Conservation (phyloP, 495 filamentous ascomycete genomes). For the Bombardia bombarda region DNA sequence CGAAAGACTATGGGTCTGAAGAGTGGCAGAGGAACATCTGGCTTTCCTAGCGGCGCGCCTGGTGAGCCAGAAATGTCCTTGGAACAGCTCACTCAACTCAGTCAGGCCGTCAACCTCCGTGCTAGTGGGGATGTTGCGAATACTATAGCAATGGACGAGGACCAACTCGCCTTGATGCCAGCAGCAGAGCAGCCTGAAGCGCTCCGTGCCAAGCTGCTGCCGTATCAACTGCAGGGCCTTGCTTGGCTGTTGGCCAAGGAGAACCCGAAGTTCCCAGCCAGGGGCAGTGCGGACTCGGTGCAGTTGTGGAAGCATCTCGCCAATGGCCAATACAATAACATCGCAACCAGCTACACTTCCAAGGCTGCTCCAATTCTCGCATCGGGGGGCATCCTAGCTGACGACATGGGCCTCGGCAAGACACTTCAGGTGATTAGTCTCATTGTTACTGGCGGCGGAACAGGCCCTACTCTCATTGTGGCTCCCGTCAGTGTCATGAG, state of each 20-base stretch:
- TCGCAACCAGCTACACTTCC: slow-evolving; percentile 68
- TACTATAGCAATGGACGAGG: slow-evolving; percentile 62
- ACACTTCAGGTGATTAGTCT: slow-evolving; percentile 82
- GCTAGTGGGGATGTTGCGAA: slow-evolving; percentile 57
- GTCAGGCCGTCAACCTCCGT: slow-evolving; percentile 51
- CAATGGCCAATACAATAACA: slow-evolving; percentile 53
- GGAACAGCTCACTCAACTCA: slow-evolving; percentile 57
- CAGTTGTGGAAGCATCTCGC: slow-evolving; percentile 70
- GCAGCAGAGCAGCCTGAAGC: slow-evolving; percentile 57
- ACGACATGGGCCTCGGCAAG: slow-evolving; percentile 95
- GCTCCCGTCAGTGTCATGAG: slow-evolving; percentile 84
- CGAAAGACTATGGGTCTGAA: slow-evolving; percentile 26
- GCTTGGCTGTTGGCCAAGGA: slow-evolving; percentile 79
- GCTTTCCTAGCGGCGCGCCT: slow-evolving; percentile 23
- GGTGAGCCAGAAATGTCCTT: slow-evolving; percentile 35
- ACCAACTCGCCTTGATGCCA: slow-evolving; percentile 64
- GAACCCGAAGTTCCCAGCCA: slow-evolving; percentile 53
- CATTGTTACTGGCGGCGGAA: slow-evolving; percentile 52
- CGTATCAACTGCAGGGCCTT: slow-evolving; percentile 79
- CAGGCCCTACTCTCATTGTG: slow-evolving; percentile 67
- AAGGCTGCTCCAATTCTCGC: slow-evolving; percentile 50
- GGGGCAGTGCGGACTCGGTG: slow-evolving; percentile 56
- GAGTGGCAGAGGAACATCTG: slow-evolving; percentile 22
- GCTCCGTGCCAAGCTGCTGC: slow-evolving; percentile 59
- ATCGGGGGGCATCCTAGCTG: slow-evolving; percentile 78